Evolutionary conservation across 768 basidiomycete genomes (phyloP), one percentile per base, ranked within the genome.

Genomic region (Obba rivulosa): DNA sequence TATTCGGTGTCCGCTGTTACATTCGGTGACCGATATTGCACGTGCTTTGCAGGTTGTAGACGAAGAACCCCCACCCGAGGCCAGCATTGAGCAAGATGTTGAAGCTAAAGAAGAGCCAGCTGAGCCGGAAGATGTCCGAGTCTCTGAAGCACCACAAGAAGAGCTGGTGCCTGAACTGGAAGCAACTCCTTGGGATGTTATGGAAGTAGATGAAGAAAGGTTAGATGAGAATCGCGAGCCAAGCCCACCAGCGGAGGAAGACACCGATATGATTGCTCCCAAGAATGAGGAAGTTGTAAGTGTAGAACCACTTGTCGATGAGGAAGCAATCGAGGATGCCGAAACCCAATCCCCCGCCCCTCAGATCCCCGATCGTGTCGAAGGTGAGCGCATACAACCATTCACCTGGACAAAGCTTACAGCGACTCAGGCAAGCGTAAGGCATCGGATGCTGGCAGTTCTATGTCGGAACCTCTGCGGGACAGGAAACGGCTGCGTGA

Each of bases 401-500:
- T n/a, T n/a, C n/a, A n/a, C n/a, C n/a, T n/a, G n/a, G n/a, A n/a
- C n/a, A n/a, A n/a, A n/a, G n/a, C n/a, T n/a, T n/a, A n/a, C 22
- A 17, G 4, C 13, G 10, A 2, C 28, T 49, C 58, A 83, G 84
- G 72, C 25, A 87, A 87, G 67, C 80, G 85, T 22, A 85, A 85
- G 57, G 77, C 76, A 2, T 79, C 79, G 3, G 72, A 78, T 37
- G 55, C 71, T 16, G 82, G 79, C 48, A 64, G 60, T n/a, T 51
- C 65, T 13, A 74, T 56, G 34, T 59, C 62, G 3, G 77, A 57
- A 65, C 71, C 39, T 11, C 68, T 69, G 16, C 74, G 76, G 18
- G 79, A 81, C 16, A 73, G 65, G 48, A 86, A 87, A 63, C 73
- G 80, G 37, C 42, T 61, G 3, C 72, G 85, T n/a, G 85, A 85